Conservation (phyloP, 345 rosid genomes). For the Gossypium stocksii region DNA sequence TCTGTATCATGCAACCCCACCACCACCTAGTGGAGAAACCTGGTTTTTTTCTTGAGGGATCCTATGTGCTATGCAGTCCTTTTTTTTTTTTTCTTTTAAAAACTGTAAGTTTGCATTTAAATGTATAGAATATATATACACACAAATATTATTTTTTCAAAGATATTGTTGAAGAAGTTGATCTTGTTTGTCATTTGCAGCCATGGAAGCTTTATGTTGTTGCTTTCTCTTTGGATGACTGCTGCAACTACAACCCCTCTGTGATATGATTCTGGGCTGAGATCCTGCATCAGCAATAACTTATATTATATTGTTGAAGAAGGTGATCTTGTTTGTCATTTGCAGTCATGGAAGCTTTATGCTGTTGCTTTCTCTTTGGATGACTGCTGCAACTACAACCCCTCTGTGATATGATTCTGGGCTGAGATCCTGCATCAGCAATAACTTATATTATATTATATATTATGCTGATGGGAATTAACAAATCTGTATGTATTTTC, state of each 20-base stretch:
- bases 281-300: not conserved
- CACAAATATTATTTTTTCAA: no score
- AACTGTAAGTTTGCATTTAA: not conserved
- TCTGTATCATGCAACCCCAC: conserved; percentile 32
- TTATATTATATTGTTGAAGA: not conserved
- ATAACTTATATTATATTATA: not conserved
- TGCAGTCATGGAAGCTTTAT: conserved; percentile 56
- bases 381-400: conserved; percentile 60
- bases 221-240: conserved; percentile 41
- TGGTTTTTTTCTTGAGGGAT: conserved; percentile 38
- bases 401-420: conserved; percentile 32
- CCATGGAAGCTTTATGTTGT: conserved; percentile 63
- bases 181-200: conserved; percentile 27
- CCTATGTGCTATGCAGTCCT: not conserved
- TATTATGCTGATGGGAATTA: not conserved
- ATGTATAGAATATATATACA: no score
- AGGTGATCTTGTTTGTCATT: not conserved
- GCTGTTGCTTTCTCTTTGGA: conserved; percentile 52
- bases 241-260: conserved; percentile 65
- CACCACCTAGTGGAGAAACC: conserved; percentile 30
- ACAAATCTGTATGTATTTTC: no score
- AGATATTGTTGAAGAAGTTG: no score
- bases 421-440: conserved; percentile 6
- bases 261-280: conserved; percentile 28
- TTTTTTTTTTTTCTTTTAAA: not conserved